Conservation (phyloP, 306 rosid genomes). For the Herpetospermum pedunculosum region DNA sequence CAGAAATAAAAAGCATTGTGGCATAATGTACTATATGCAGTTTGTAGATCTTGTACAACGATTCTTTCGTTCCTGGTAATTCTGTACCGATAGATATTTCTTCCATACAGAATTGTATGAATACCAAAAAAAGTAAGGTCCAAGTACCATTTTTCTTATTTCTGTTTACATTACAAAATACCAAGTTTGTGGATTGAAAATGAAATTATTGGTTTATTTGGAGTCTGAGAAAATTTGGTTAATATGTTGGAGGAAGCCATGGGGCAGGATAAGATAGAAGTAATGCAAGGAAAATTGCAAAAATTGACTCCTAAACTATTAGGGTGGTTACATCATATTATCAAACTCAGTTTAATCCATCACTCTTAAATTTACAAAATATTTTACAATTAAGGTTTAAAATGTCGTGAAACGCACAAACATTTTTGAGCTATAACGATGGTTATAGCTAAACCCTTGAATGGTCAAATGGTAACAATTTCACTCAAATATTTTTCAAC, state of each 20-base stretch:
- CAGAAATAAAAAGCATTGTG: not conserved
- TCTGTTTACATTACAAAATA: not conserved
- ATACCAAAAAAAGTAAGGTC: not conserved
- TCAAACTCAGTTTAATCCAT: no score
- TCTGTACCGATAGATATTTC: not conserved
- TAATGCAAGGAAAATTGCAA: no score
- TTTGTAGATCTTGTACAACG: not conserved
- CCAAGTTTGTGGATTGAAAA: not conserved
- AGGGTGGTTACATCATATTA: no score
- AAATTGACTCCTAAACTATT: no score
- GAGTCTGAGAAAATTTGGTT: not conserved
- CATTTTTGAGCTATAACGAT: no score
- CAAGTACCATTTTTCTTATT: not conserved
- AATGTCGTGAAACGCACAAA: no score
- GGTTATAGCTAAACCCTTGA: no score
- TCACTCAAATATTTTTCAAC: no score
- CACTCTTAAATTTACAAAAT: no score
- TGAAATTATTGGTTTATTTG: not conserved
- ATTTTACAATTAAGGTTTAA: no score
- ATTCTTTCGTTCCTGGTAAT: slow-evolving; percentile 1
- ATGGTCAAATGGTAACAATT: no score
- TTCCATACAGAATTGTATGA: not conserved
- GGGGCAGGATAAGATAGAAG: not conserved
- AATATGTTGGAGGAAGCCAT: no score
- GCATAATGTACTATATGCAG: not conserved